Conservation (phyloP, 139 green algal genomes). For the Micractinium sp. region DNA sequence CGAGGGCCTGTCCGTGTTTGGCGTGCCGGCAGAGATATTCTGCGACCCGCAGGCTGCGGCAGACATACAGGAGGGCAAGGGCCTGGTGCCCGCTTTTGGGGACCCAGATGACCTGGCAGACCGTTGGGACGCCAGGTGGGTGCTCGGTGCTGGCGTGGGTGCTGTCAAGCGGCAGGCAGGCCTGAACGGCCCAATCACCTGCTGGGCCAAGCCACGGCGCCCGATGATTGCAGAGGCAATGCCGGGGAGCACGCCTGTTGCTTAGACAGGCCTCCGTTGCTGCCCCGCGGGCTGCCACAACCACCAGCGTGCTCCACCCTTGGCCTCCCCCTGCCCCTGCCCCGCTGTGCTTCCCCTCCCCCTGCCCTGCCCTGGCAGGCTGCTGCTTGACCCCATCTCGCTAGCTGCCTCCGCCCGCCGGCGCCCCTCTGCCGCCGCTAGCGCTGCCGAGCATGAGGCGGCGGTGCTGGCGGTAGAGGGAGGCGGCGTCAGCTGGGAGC, state of each 20-base stretch:
- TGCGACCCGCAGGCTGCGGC: not conserved
- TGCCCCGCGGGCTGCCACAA: too few species aligned
- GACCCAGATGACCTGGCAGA: not conserved
- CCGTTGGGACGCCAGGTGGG: not conserved
- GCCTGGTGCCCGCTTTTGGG: conserved; percentile 2
- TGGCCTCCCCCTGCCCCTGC: not conserved
- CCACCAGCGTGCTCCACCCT: too few species aligned
- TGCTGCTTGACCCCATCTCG: conserved; percentile 4
- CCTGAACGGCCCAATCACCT: too few species aligned
- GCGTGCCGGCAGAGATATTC: conserved; percentile 9
- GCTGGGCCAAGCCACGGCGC: too few species aligned
- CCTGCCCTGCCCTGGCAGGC: conserved; percentile 19
- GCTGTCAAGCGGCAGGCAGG: too few species aligned
- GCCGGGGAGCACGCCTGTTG: too few species aligned
- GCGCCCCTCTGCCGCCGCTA: not conserved
- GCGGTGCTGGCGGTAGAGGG: conserved; percentile 9
- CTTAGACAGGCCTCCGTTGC: too few species aligned
- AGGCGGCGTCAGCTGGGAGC: not conserved
- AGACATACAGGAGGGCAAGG: not conserved
- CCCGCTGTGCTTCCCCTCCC: not conserved
- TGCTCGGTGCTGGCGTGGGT: too few species aligned
- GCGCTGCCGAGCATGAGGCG: not conserved
- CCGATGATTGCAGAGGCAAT: too few species aligned
- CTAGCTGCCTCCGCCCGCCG: not conserved
- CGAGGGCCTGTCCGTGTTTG: conserved; percentile 22